phyloP scores from a whole-genome alignment of 768 basidiomycete genomes.

The Sarcomyxa edulis region DNA sequence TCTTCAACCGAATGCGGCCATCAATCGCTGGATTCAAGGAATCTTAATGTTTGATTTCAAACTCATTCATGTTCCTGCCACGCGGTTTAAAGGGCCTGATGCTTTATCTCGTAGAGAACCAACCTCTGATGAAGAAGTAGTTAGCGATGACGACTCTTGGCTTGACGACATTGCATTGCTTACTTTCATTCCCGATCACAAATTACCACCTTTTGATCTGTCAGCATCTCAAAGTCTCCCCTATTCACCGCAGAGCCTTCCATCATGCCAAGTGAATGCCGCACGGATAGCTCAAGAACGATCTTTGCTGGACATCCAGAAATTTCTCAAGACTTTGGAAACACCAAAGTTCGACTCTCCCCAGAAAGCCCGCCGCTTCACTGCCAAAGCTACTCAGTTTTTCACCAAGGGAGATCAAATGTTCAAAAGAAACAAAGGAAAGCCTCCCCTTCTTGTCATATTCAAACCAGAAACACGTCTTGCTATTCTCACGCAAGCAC shows the following conservation, averaged over 20 bases:
- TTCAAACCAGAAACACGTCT: slow-evolving; percentile 10
- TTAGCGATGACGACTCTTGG: slow-evolving; percentile 21
- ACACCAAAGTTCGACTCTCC: slow-evolving; percentile 4
- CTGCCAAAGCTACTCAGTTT: slow-evolving; percentile 9
- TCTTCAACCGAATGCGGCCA: slow-evolving; percentile 19
- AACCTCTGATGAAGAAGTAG: slow-evolving; percentile 12
- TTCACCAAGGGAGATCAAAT: slow-evolving; percentile 9
- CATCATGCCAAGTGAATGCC: not conserved
- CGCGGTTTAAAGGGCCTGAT: slow-evolving; percentile 25
- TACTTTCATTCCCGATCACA: not conserved
- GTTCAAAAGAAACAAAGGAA: slow-evolving; percentile 5
- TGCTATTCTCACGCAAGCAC: slow-evolving; percentile 12
- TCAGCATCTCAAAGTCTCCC: not conserved
- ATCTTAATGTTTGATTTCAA: slow-evolving; percentile 27
- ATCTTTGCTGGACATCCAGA: slow-evolving; percentile 3
- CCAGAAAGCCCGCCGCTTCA: no score
- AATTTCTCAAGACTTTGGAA: slow-evolving; percentile 10
- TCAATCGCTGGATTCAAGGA: slow-evolving; percentile 29
- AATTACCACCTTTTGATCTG: not conserved
- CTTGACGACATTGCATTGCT: slow-evolving; percentile 7
- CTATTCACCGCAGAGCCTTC: not conserved
- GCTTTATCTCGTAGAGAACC: slow-evolving; percentile 20
- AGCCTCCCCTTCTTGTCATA: slow-evolving; percentile 9
- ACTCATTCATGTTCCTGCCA: slow-evolving; percentile 26
- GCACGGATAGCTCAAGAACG: not conserved